A percentile compares a stretch with the other conserved stretches of the same genome.
These are phyloP conservation scores for Candida odintsovae DNA, from an alignment of 805 yeast genomes.

Conservation along the genomic window DNA sequence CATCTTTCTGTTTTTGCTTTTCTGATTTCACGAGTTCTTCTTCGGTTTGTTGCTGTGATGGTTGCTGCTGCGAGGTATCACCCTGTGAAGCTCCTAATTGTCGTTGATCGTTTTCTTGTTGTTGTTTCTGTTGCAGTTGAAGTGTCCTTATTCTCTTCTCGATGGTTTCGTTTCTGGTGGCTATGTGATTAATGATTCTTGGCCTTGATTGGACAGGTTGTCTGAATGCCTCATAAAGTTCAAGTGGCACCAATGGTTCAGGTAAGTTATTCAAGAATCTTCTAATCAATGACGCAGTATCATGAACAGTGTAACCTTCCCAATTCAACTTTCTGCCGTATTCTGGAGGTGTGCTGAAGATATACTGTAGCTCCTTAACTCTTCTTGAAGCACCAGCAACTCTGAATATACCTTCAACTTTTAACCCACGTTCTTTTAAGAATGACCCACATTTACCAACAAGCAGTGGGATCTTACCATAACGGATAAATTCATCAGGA, in stretches of 20 bases:
- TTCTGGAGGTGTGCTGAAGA: conserved; percentile 82
- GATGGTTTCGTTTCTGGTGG: conserved; percentile 43
- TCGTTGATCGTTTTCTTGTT: background rate
- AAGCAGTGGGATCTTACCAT: conserved; percentile 86
- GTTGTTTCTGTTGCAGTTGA: conserved; percentile 14
- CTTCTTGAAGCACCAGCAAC: conserved; percentile 90
- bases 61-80: conserved; percentile 1
- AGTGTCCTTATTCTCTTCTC: conserved; percentile 31
- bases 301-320: conserved; percentile 95
- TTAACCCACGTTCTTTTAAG: conserved; percentile 70
- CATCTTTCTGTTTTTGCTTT: conserved; percentile 27
- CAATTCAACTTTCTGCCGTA: conserved; percentile 81
- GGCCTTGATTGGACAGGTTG: conserved; percentile 64
- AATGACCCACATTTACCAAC: conserved; percentile 95
- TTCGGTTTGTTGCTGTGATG: conserved; percentile 4
- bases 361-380: conserved; percentile 75
- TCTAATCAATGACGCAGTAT: conserved; percentile 87
- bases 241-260: conserved; percentile 85
- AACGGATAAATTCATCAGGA: conserved; percentile 59
- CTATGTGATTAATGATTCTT: conserved; percentile 59
- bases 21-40: conserved; percentile 21
- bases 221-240: conserved; percentile 71
- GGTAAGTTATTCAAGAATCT: conserved; percentile 83
- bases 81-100: conserved; percentile 7
- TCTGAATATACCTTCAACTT: conserved; percentile 87